These are phyloP conservation scores for Tetrapisispora nanseiensis DNA, from an alignment of 805 yeast genomes.

Conservation along the genomic window DNA sequence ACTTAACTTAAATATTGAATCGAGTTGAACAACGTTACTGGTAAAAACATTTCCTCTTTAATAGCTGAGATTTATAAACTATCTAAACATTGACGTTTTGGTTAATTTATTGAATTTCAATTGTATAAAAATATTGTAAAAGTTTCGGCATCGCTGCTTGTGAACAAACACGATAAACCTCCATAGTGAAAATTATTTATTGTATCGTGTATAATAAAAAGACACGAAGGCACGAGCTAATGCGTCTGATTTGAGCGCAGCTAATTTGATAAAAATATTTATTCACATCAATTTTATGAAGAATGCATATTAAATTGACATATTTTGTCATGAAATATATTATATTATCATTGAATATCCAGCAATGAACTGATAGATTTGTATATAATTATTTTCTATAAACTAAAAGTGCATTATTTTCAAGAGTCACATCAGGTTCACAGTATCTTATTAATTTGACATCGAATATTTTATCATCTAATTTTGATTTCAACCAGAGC, in stretches of 20 bases:
- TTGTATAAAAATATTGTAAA: not conserved
- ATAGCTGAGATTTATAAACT: too few relatives aligned
- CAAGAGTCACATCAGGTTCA: slow-evolving; percentile 48
- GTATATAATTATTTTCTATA: slow-evolving; percentile 4
- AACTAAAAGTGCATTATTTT: slow-evolving; percentile 51
- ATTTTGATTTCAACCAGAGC: slow-evolving; percentile 31
- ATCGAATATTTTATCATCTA: slow-evolving; percentile 32
- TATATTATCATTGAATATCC: too few relatives aligned
- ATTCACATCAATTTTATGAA: not conserved
- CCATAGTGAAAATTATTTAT: not conserved
- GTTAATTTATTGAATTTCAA: too few relatives aligned
- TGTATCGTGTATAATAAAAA: not conserved
- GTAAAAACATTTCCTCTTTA: too few relatives aligned
- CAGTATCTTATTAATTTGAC: slow-evolving; percentile 53
- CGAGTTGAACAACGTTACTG: too few relatives aligned
- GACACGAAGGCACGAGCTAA: not conserved
- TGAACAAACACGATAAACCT: not conserved
- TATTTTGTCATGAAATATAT: too few relatives aligned
- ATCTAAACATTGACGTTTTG: too few relatives aligned
- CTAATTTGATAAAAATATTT: too few relatives aligned
- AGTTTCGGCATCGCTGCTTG: not conserved
- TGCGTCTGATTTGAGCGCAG: too few relatives aligned
- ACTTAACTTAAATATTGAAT: too few relatives aligned
- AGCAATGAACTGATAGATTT: too few relatives aligned
- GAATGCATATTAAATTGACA: not conserved